Evolutionary conservation across 164 flowering plant genomes (phyloP), one percentile per base, ranked within the genome.

Genomic region (Kingdonia uniflora): DNA sequence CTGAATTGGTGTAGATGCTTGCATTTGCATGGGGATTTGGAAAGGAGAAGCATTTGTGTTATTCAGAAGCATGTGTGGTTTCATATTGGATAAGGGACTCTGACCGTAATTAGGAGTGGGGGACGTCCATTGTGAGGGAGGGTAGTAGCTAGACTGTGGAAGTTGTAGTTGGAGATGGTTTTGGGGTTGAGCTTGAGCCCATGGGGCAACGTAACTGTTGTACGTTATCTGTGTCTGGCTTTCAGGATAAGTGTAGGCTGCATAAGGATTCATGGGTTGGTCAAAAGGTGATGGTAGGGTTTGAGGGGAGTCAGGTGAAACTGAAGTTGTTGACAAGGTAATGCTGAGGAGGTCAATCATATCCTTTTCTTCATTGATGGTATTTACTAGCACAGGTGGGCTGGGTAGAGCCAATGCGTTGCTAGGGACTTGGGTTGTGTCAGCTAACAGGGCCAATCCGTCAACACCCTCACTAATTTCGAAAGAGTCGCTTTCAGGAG

Each of bases 121-220:
- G 35, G 35, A 54, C 1, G 88, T 92, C 98, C 98, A 92, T 16
- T 95, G 98, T 38, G 98, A 96, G 17, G 96, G 94, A 11, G 90
- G 89, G 37, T 85, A 91, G 16, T 56, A 70, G 50, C 70, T 63
- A 16, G 72, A 49, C 48, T 71, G 60, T 29, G 35, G 35, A 29
- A 8, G 35, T 29, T 29, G 35, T 8, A 29, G 35, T 29, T 29
- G 35, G 35, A 29, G 35, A 8, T 29, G 4, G 35, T 29, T 29
- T 29, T 29, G 35, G 35, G 35, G 35, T 29, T 29, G 35, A 29
- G 35, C 35, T 29, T 75, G 88, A 56, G 94, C 94, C 96, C 98
- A 92, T 1, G 98, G 94, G 35, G 66, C 95, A 58, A 84, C 77
- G 49, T 92, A 88, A 57, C 63, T 85, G 71, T 67, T 73, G 52